These are phyloP conservation scores for Daldinia bambusicola DNA, from an alignment of 495 filamentous ascomycete species.

Conservation along the genomic window DNA sequence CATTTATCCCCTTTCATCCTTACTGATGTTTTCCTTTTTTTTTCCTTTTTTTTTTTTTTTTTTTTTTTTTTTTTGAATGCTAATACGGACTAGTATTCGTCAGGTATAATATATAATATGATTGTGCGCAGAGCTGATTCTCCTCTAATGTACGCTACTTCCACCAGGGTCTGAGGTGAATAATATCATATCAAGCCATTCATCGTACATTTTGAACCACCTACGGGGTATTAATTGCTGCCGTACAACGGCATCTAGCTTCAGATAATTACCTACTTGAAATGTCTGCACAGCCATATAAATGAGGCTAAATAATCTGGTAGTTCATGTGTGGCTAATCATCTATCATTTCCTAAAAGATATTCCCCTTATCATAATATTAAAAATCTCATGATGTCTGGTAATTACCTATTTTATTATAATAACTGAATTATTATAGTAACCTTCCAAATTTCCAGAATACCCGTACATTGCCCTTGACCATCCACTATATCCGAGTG, in stretches of 20 bases:
- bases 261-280: neutral
- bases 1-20: neutral
- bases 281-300: neutral
- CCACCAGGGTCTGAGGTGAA: neutral
- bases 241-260: neutral
- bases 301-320: neutral
- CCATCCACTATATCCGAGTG: neutral
- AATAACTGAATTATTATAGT: neutral
- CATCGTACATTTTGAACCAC: neutral
- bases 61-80: no score
- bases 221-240: neutral
- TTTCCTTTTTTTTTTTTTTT: no score
- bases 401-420: no score
- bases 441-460: neutral
- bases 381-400: no score
- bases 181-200: neutral
- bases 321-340: neutral
- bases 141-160: neutral
- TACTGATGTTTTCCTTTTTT: neutral
- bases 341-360: no score
- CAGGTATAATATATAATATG: neutral
- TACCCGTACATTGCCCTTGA: no score
- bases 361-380: no score
- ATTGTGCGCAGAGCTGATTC: neutral
- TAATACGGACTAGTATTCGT: neutral